Percentiles rank a stretch among this genome's conserved stretches.
These are phyloP conservation scores for Yamadazyma atmosphaerica DNA, from an alignment of 1,139 yeast genomes.

Conservation along the genomic window DNA sequence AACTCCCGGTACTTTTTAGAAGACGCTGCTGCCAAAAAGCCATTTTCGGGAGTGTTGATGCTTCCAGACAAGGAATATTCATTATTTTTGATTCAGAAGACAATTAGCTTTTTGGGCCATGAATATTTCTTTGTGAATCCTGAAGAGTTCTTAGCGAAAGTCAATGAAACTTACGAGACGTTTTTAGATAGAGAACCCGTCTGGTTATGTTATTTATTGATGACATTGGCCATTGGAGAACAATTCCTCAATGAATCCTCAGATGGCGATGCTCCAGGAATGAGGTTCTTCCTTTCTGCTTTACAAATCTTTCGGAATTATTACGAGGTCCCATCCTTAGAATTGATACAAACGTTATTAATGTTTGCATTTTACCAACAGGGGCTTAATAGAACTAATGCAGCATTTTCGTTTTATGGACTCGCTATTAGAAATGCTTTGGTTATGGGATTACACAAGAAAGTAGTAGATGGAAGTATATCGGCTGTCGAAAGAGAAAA, in stretches of 20 bases:
- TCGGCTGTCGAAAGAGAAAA: conserved; percentile 9
- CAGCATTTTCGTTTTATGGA: conserved; percentile 14
- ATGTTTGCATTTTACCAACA: conserved; percentile 15
- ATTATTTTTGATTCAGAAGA: conserved; percentile 12
- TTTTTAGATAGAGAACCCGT: conserved; percentile 10
- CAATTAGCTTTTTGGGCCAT: conserved; percentile 12
- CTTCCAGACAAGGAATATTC: conserved; percentile 16
- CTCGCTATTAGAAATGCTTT: conserved; percentile 13
- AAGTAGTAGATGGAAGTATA: conserved; percentile 3
- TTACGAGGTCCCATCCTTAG: conserved; percentile 12
- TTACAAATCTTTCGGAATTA: conserved; percentile 11
- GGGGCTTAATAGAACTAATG: conserved; percentile 13
- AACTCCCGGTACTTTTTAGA: conserved; percentile 8
- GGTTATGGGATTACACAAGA: conserved; percentile 14
- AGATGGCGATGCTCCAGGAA: conserved; percentile 15
- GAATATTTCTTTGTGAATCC: conserved; percentile 14
- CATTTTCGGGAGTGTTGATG: conserved; percentile 13
- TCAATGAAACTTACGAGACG: conserved; percentile 11
- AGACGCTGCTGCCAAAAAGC: conserved; percentile 10
- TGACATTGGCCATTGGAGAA: conserved; percentile 15
- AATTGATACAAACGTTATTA: conserved; percentile 12
- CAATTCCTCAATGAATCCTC: conserved; percentile 14
- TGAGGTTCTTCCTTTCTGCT: conserved; percentile 15
- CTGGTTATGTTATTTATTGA: conserved; percentile 13
- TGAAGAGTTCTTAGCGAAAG: conserved; percentile 8